A percentile compares a stretch with the other conserved stretches of the same genome.
Evolutionary conservation across 2,329 filamentous ascomycete genomes (phyloP).

Genomic region (Fusarium mundagurra): DNA sequence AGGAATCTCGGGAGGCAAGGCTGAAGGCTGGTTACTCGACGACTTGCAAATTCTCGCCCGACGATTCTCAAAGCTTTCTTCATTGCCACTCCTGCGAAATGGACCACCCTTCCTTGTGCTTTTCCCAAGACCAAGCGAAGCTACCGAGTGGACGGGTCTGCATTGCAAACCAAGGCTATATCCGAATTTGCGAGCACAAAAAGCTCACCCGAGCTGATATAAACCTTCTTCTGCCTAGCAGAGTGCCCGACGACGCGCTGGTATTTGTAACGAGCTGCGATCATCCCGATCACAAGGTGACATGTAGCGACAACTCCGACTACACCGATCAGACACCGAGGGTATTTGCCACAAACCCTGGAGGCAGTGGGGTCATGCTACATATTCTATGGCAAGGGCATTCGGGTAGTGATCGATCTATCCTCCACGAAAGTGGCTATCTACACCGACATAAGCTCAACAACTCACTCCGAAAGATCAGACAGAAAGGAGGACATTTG

Average conservation of each 20-base stretch:
- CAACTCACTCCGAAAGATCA: background rate
- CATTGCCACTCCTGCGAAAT: background rate
- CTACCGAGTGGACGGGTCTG: background rate
- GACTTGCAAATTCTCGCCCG: background rate
- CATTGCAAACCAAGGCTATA: background rate
- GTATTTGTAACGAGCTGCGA: background rate
- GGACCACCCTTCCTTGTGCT: background rate
- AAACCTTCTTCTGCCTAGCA: background rate
- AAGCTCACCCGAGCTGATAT: background rate
- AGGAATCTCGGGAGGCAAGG: background rate
- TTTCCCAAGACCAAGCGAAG: background rate
- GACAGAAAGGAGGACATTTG: background rate
- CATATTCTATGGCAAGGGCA: background rate
- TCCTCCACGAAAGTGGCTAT: background rate
- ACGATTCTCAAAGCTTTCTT: fast-evolving
- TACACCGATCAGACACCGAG: background rate
- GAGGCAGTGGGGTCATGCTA: background rate
- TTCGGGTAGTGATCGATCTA: background rate
- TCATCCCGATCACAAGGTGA: background rate
- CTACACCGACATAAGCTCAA: background rate
- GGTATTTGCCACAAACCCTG: background rate
- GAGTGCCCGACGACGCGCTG: background rate
- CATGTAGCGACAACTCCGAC: background rate
- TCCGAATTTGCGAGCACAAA: background rate
- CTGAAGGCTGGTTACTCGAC: background rate